A percentile compares a stretch with the other conserved stretches of the same genome.
Conservation (phyloP, 176 grass and related monocot species). For the Panicum miliaceum region DNA sequence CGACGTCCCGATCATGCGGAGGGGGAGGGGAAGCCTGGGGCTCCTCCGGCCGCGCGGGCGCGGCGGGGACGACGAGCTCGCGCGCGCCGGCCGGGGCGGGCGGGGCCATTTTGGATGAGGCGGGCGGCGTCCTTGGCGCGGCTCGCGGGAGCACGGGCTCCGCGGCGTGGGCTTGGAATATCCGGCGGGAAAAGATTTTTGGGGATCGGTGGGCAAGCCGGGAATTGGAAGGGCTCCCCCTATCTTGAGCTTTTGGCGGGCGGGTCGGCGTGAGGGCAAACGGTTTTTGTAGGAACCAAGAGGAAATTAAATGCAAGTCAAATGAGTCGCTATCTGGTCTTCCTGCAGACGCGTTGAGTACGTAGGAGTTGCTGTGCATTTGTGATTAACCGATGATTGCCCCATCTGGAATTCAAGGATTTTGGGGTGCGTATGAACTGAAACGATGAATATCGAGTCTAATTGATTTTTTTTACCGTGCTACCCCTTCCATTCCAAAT, state of each 20-base stretch:
- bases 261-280: not conserved
- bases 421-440: no score
- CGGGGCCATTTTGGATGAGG: slow-evolving; percentile 23
- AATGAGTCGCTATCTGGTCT: not conserved
- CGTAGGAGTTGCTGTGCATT: no score
- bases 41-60: not conserved
- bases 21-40: not conserved
- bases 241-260: not conserved
- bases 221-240: not conserved
- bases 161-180: not conserved
- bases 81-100: not conserved
- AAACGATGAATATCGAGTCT: no score
- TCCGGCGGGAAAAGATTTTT: slow-evolving; percentile 14
- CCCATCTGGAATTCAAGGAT: no score
- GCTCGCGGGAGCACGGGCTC: not conserved
- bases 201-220: no score
- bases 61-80: not conserved
- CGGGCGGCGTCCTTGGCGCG: not conserved
- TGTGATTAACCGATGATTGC: no score
- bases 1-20: not conserved
- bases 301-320: not conserved
- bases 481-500: no score
- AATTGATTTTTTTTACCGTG: no score
- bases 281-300: not conserved
- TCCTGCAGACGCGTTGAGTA: no score